Base-by-base conservation (phyloP, 345 rosid species). In the Chamaenerion angustifolium region DNA sequence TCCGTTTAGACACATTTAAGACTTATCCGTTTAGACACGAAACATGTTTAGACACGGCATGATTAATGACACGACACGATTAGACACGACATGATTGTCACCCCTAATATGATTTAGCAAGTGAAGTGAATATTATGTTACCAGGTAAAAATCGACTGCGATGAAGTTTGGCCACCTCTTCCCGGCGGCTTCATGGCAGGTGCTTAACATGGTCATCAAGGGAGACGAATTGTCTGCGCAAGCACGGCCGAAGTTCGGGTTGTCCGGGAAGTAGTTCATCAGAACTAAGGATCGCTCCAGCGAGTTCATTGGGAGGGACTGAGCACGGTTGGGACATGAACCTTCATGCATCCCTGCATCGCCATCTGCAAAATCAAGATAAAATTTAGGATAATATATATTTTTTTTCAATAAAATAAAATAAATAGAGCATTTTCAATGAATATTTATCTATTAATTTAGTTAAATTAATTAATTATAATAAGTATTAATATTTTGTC, bases 151-250 rank as follows among this genome's bases (percentile, higher is more conserved):
- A 59, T 92, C 96, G 11, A 82, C 93, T 2, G 98, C 81, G 12
- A 92, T 75, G 96, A 82, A 87, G 74, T 87, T 87, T 46, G 98
- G 81, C 98, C 98, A 87, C 8, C 95, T 75, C 21, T 84, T 72
- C 12, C 83, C 93, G 2, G 95, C 63, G 25, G 79, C 85, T 52
- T 21, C 62, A 44, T 71, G 59, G 62, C 95, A 92, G 8, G 79
- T 72, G 43, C 53, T 70, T 37, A 72, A 54, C 69, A 75, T 73
- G 53, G 60, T 72, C 21, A 67, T 67, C 53, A 87, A 68, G 44
- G 96, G 85, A 69, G 82, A 82, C 49, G 96, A 84, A 62, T 92
- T 92, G 49, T 82, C 60, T 63, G 71, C 55, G 72, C 98, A 92
- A 27, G 86, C 79, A 59, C 56, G 49, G 0, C 83, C 46, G 16